Conservation (phyloP, 2,329 filamentous ascomycete genomes). For the Coniella lustricola region DNA sequence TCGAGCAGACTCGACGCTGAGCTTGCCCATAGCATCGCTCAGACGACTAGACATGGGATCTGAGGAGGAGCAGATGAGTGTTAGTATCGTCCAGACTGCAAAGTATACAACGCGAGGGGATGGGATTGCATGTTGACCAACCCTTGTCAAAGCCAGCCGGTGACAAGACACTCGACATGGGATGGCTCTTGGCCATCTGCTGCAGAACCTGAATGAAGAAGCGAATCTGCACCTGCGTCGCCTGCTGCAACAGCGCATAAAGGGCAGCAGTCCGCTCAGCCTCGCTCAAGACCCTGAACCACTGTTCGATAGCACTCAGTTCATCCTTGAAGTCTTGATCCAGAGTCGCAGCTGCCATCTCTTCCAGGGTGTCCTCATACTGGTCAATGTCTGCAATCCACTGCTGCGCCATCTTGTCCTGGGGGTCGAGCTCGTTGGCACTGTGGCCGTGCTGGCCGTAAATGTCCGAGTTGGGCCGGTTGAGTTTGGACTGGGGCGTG, state of each 20-base stretch:
- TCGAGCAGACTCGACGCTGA: constrained; percentile 79
- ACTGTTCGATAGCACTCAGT: constrained; percentile 96
- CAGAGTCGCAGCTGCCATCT: constrained; percentile 97
- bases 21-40: constrained; percentile 93
- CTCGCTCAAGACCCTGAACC: constrained; percentile 96
- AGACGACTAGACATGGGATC: constrained; percentile 96
- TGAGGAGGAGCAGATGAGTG: constrained; percentile 30
- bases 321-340: constrained; percentile 99
- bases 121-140: constrained; percentile 31
- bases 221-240: constrained; percentile 95
- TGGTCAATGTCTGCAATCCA: constrained; percentile 99
- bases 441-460: constrained; percentile 69
- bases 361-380: constrained; percentile 96
- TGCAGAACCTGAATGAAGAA: constrained; percentile 99
- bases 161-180: constrained; percentile 91
- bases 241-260: constrained; percentile 94
- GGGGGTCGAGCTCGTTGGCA: constrained; percentile 67
- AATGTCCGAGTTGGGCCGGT: constrained; percentile 91
- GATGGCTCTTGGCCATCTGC: constrained; percentile 98
- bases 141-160: constrained; percentile 96
- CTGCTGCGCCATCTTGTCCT: constrained; percentile 92
- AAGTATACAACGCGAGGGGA: too few relatives aligned
- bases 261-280: constrained; percentile 91
- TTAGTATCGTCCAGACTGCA: neutral
- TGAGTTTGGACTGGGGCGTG: constrained; percentile 62